A percentile compares a stretch with the other conserved stretches of the same genome.
Evolutionary conservation across 495 filamentous ascomycete genomes (phyloP).

Genomic region (Podospora tetraspora): DNA sequence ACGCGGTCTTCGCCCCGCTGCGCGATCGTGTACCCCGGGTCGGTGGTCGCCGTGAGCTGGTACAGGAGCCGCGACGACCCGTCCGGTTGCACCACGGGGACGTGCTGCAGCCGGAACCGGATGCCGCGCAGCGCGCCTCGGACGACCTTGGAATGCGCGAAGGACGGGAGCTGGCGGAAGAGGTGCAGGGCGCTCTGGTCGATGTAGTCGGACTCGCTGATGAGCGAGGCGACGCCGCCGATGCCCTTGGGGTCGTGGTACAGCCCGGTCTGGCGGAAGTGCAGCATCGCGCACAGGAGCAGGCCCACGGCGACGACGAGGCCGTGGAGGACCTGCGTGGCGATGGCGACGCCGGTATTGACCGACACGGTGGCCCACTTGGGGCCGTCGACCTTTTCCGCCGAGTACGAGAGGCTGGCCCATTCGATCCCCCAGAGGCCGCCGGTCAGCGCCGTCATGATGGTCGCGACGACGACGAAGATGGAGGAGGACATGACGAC

Average conservation of each 20-base stretch:
- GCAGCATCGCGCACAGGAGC: not conserved
- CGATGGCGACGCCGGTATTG: not conserved
- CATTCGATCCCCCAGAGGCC: slow-evolving; percentile 1
- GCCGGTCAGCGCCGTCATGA: not conserved
- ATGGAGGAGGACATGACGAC: slow-evolving; percentile 3
- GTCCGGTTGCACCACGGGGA: not conserved
- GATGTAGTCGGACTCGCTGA: slow-evolving; percentile 3
- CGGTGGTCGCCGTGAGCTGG: not conserved
- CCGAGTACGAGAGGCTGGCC: slow-evolving; percentile 2
- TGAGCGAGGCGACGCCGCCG: not conserved
- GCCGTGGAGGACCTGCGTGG: slow-evolving; percentile 1
- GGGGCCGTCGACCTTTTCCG: not conserved
- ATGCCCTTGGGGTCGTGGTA: slow-evolving; percentile 2
- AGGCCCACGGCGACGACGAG: not conserved
- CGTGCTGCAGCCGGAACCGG: not conserved
- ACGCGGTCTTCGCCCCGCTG: not conserved
- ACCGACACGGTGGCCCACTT: slow-evolving; percentile 1
- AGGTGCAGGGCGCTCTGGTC: not conserved
- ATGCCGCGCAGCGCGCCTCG: not conserved
- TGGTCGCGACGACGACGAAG: slow-evolving; percentile 1
- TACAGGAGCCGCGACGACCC: not conserved
- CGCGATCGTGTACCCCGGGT: not conserved
- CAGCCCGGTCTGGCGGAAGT: not conserved
- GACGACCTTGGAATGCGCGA: slow-evolving; percentile 1
- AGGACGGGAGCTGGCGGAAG: slow-evolving; percentile 3